These are phyloP conservation scores for Pycnococcus provasolii DNA, from an alignment of 139 green algal genomes.

Conservation along the genomic window DNA sequence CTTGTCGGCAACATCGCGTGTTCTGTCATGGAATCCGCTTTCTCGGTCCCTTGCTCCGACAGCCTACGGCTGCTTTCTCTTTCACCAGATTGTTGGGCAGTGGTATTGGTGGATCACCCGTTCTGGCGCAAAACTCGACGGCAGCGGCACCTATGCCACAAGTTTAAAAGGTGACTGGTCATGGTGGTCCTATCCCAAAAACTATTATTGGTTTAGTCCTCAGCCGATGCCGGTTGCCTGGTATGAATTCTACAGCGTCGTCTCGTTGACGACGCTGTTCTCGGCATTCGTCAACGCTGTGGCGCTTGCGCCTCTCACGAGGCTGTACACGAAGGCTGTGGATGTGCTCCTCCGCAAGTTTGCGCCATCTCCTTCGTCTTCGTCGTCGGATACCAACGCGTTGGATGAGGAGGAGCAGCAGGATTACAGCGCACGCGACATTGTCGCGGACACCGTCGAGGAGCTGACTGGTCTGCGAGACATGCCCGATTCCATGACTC, in stretches of 20 bases:
- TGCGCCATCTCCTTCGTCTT: too few relatives aligned
- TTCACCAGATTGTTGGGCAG: constrained; percentile 13
- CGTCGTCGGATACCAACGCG: too few relatives aligned
- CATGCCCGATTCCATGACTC: not conserved
- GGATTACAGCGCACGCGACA: not conserved
- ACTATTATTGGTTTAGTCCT: constrained; percentile 21
- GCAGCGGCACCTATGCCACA: not conserved
- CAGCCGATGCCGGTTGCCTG: constrained; percentile 16
- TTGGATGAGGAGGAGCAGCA: too few relatives aligned
- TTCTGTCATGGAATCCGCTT: not conserved
- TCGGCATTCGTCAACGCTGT: constrained; percentile 1
- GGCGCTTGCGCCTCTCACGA: not conserved
- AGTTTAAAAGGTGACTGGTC: constrained; percentile 2
- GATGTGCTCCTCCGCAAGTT: not conserved
- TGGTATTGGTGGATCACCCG: constrained; percentile 20
- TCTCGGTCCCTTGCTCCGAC: not conserved
- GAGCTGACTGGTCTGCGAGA: constrained; percentile 1
- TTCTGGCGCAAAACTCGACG: not conserved
- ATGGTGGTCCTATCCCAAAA: constrained; percentile 16
- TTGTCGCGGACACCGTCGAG: not conserved
- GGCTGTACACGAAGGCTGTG: too few relatives aligned
- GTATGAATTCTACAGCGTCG: constrained; percentile 17
- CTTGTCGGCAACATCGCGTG: not conserved
- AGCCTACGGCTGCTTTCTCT: constrained; percentile 11
- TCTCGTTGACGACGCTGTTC: not conserved